Evolutionary conservation across 2,329 filamentous ascomycete genomes (phyloP).

Genomic region (Paecilomyces sp.): DNA sequence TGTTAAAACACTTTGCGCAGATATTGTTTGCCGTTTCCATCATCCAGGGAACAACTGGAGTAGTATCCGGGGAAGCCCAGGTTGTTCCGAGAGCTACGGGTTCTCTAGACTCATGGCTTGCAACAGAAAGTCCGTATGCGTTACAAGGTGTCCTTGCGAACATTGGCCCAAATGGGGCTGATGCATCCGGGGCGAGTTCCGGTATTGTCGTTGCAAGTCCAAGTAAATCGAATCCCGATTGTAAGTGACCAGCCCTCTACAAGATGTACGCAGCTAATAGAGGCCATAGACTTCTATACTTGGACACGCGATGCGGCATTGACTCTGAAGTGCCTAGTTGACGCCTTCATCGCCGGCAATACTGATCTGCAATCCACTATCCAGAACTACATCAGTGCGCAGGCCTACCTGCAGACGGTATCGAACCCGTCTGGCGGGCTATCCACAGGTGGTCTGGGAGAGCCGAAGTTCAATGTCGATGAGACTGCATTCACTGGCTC

Average conservation of each 20-base stretch:
- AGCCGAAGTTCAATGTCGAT: slow-evolving; percentile 66
- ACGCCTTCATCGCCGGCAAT: slow-evolving; percentile 59
- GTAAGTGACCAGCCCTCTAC: slow-evolving; percentile 24
- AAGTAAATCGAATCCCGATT: slow-evolving; percentile 48
- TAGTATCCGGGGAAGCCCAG: background rate
- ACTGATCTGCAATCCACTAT: slow-evolving; percentile 53
- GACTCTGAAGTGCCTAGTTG: slow-evolving; percentile 61
- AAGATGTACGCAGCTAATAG: background rate
- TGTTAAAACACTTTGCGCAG: background rate
- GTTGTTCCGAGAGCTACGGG: slow-evolving; percentile 6
- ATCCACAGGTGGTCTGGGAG: slow-evolving; percentile 52
- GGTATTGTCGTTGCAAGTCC: slow-evolving; percentile 53
- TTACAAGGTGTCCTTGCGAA: slow-evolving; percentile 51
- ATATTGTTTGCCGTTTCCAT: background rate
- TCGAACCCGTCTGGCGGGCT: slow-evolving; percentile 59
- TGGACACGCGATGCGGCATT: slow-evolving; percentile 74
- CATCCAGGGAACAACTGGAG: background rate
- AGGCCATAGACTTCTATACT: slow-evolving; percentile 59
- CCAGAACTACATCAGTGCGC: slow-evolving; percentile 59
- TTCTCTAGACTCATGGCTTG: slow-evolving; percentile 31
- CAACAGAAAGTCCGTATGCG: slow-evolving; percentile 40
- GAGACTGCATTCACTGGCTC: slow-evolving; percentile 54
- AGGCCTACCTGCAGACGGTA: slow-evolving; percentile 58
- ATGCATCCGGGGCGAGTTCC: slow-evolving; percentile 41
- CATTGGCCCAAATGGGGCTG: slow-evolving; percentile 46